Base-by-base conservation (phyloP, 805 yeast species). In the Lipomyces japonicus region DNA sequence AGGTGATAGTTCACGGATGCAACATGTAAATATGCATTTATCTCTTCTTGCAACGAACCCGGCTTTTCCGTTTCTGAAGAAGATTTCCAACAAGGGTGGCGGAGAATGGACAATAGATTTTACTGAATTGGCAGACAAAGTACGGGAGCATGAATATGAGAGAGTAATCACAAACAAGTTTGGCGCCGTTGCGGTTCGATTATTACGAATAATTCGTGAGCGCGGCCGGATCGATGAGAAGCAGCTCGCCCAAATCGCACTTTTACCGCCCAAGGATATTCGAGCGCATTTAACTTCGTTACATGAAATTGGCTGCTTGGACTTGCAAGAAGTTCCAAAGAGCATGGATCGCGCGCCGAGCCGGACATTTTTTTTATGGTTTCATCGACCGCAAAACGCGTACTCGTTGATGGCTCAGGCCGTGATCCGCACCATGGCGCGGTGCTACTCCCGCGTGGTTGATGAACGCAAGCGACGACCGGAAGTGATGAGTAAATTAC, bases 251-350 rank as follows among this genome's bases (percentile, higher is more conserved):
- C 82, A 85, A 45, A 67, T 78, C 14, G 91, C 93, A 1, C 69
- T 93, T 45, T 75, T 93, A 67, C 86, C 80, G 57, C 95, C 88
- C 51, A 79, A 78, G 52, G 84, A 81, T 32, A 85, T 89, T 6
- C 75, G 96, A 49, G 80, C 82, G 35, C 80, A 84, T 39, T 70
- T 89, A 39, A 78, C 84, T 40, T 77, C 78, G 30, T 70, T 93
- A 46, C 76, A 86, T 24, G 78, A 76, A 46, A 75, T 80, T 57
- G 88, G 90, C 54, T 76, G 86, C 18, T 71, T 90, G 18, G 96
- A 91, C 64, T 76, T 90, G 32, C 97, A 91, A 68, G 98, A 93
- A 69, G 84, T 93, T 25, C 97, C 97, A 10, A 79, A 91, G 61
- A 84, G 95, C 6, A 82, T 81, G 22, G 97, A 93, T 65, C 76